Evolutionary conservation across 495 filamentous ascomycete genomes (phyloP).

Genomic region (Penicillium diatomitis): DNA sequence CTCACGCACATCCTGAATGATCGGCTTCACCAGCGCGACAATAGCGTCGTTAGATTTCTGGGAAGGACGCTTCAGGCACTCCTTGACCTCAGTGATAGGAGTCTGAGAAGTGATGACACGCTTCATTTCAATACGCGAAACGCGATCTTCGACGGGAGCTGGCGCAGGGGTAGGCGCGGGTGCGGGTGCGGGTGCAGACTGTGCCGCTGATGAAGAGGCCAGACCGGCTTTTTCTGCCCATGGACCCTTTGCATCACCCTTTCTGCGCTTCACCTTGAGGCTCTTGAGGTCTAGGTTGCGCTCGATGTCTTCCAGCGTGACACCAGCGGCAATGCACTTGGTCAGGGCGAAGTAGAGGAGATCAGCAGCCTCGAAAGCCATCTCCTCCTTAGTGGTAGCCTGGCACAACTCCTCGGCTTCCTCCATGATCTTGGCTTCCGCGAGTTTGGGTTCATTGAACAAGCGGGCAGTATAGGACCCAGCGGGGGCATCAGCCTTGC

Average conservation of each 20-base stretch:
- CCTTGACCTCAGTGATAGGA: constrained; percentile 49
- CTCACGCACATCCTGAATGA: constrained; percentile 73
- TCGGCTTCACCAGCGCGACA: constrained; percentile 80
- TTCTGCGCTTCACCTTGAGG: constrained; percentile 82
- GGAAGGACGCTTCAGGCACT: constrained; percentile 74
- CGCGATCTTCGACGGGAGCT: constrained; percentile 41
- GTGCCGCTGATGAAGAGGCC: constrained; percentile 18
- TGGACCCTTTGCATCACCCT: constrained; percentile 85
- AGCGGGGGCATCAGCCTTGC: constrained; percentile 70
- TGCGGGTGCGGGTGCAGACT: constrained; percentile 31
- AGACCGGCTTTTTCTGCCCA: constrained; percentile 79
- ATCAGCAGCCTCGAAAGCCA: constrained; percentile 91
- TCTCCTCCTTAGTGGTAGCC: constrained; percentile 68
- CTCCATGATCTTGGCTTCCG: constrained; percentile 95
- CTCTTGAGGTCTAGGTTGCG: constrained; percentile 88
- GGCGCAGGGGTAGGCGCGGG: constrained; percentile 26
- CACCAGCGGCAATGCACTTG: constrained; percentile 74
- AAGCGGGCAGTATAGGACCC: constrained; percentile 91
- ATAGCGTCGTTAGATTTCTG: constrained; percentile 87
- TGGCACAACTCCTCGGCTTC: constrained; percentile 91
- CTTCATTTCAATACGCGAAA: constrained; percentile 72
- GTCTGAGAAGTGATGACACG: constrained; percentile 59
- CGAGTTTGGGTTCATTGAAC: constrained; percentile 81
- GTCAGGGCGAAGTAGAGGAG: constrained; percentile 92
- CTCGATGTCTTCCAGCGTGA: constrained; percentile 79